Conservation (phyloP, 345 rosid genomes). For the Heritiera littoralis region DNA sequence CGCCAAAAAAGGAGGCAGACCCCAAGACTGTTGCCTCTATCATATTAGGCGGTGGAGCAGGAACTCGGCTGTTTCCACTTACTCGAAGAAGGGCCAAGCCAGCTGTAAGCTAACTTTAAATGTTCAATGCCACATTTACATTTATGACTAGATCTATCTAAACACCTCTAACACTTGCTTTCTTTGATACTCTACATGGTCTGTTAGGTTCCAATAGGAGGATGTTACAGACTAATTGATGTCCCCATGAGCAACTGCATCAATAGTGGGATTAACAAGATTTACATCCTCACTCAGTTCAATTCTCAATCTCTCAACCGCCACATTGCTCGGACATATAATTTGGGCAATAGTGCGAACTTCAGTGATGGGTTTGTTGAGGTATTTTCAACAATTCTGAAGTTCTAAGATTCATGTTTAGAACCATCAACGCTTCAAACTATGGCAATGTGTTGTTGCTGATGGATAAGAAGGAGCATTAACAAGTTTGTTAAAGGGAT, state of each 20-base stretch:
- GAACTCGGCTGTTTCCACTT: slow-evolving; percentile 79
- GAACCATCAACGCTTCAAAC: neutral
- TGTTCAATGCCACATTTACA: neutral
- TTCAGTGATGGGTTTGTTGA: slow-evolving; percentile 80
- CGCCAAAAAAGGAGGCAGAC: slow-evolving; percentile 52
- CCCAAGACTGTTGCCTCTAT: slow-evolving; percentile 77
- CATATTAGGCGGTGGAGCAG: slow-evolving; percentile 90
- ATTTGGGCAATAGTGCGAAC: slow-evolving; percentile 61
- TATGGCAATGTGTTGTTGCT: neutral
- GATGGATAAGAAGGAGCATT: neutral
- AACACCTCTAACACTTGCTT: neutral
- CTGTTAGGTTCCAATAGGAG: slow-evolving; percentile 77
- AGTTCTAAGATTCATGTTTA: neutral
- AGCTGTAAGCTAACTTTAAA: slow-evolving; percentile 52
- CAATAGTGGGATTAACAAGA: slow-evolving; percentile 85
- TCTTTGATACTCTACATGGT: slow-evolving; percentile 20
- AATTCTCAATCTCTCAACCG: slow-evolving; percentile 86
- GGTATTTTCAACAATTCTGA: slow-evolving; percentile 42
- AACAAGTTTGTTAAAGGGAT: slow-evolving; percentile 3
- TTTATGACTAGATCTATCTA: neutral
- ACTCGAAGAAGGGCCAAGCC: slow-evolving; percentile 76
- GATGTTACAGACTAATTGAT: slow-evolving; percentile 80
- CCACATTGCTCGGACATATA: slow-evolving; percentile 73
- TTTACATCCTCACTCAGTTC: slow-evolving; percentile 83
- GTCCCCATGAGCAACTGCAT: slow-evolving; percentile 92